phyloP scores from a whole-genome alignment of 495 filamentous ascomycete genomes.

The Neurospora sp. region DNA sequence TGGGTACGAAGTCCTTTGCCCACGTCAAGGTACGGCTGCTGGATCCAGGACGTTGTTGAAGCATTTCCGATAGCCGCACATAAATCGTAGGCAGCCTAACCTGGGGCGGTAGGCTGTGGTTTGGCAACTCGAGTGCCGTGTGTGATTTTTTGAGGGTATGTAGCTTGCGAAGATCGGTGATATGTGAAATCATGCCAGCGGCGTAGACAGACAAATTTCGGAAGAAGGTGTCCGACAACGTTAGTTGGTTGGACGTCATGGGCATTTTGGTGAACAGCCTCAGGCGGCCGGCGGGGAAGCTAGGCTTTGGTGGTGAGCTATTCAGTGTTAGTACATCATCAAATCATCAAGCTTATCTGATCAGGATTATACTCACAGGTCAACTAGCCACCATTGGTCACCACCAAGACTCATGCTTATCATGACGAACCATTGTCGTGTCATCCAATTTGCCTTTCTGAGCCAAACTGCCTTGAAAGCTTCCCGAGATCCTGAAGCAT shows the following conservation, averaged over 20 bases:
- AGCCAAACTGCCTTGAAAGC: conserved; percentile 54
- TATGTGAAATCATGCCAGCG: conserved; percentile 32
- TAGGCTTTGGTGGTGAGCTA: conserved; percentile 9
- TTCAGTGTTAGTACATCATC: conserved; percentile 7
- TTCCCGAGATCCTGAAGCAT: conserved; percentile 23
- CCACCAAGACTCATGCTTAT: conserved; percentile 61
- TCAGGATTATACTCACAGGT: conserved; percentile 37
- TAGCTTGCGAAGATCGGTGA: conserved; percentile 34
- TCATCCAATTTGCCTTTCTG: conserved; percentile 48
- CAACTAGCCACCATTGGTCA: conserved; percentile 67
- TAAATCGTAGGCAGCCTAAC: conserved; percentile 35
- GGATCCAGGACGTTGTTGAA: conserved; percentile 10
- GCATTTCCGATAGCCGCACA: conserved; percentile 33
- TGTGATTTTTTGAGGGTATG: conserved; percentile 25
- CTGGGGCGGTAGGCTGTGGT: conserved; percentile 18
- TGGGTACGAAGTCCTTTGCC: conserved; percentile 44
- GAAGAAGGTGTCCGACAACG: conserved; percentile 28
- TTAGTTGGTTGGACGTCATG: conserved; percentile 24
- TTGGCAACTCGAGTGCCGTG: conserved; percentile 11
- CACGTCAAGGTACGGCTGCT: conserved; percentile 19
- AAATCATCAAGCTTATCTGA: background rate
- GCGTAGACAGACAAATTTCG: conserved; percentile 28
- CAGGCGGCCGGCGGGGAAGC: conserved; percentile 12
- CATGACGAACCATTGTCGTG: conserved; percentile 53
- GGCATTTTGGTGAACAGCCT: conserved; percentile 25